phyloP scores from a whole-genome alignment of 768 basidiomycete genomes.

The Kwoniella bestiolae region DNA sequence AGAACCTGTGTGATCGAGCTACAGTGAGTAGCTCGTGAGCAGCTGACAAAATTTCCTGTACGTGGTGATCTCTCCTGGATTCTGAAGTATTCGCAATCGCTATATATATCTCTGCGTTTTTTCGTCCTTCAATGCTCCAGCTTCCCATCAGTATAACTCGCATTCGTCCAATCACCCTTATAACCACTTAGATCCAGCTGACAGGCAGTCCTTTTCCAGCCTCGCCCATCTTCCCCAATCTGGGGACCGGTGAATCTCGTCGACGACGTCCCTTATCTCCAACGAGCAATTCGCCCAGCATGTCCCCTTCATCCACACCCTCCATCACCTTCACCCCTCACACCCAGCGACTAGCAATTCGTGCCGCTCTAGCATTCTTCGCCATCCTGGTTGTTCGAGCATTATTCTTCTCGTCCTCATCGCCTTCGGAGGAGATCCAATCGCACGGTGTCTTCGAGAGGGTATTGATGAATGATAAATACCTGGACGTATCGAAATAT shows the following conservation, averaged over 20 bases:
- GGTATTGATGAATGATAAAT: conserved; percentile 69
- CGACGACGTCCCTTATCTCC: conserved; percentile 23
- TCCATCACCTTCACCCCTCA: conserved; percentile 25
- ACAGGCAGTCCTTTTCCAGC: no score
- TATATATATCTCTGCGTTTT: no score
- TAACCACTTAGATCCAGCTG: no score
- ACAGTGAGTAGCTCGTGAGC: conserved; percentile 8
- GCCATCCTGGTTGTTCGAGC: conserved; percentile 47
- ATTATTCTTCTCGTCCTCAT: conserved; percentile 48
- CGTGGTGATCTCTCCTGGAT: not conserved
- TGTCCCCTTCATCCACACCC: conserved; percentile 24
- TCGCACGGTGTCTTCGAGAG: conserved; percentile 70
- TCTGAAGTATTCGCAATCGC: no score
- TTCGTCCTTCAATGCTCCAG: no score
- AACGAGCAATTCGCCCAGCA: conserved; percentile 14
- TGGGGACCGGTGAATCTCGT: conserved; percentile 27
- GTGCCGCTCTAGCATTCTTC: conserved; percentile 44
- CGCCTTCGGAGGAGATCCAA: conserved; percentile 61
- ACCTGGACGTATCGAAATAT: conserved; percentile 84
- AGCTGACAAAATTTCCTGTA: conserved; percentile 12
- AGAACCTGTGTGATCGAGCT: conserved; percentile 4
- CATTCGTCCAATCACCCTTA: no score
- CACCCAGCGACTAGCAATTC: conserved; percentile 49
- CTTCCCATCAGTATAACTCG: no score
- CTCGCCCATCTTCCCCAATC: conserved; percentile 26